A percentile compares a stretch with the other conserved stretches of the same genome.
Conservation (phyloP, 129 eudicot species). For the Helichrysum umbraculigerum region DNA sequence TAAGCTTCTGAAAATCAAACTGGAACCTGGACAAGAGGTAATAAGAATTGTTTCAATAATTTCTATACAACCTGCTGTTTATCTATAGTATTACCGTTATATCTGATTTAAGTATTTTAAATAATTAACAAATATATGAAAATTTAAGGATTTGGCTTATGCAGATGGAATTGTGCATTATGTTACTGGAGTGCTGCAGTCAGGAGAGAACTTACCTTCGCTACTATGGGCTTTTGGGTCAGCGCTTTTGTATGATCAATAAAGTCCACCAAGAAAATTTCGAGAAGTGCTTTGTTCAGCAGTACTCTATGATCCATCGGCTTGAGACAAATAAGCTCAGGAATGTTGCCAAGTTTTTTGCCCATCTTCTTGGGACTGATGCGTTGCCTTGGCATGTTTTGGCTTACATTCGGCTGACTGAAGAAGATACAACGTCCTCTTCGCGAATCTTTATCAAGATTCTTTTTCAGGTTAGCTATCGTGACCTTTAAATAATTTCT, state of each 20-base stretch:
- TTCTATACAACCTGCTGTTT: neutral
- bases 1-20: slow-evolving; percentile 75
- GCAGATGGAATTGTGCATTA: slow-evolving; percentile 92
- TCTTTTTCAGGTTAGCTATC: slow-evolving; percentile 78
- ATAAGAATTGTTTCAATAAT: neutral
- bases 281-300: slow-evolving; percentile 85
- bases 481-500: neutral
- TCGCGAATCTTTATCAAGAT: slow-evolving; percentile 93
- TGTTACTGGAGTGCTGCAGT: slow-evolving; percentile 94
- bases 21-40: slow-evolving; percentile 99
- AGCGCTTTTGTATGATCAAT: slow-evolving; percentile 91
- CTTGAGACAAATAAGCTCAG: slow-evolving; percentile 88
- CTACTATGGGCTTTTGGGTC: slow-evolving; percentile 94
- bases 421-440: slow-evolving; percentile 93
- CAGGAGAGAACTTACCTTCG: slow-evolving; percentile 95
- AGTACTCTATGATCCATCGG: slow-evolving; percentile 95
- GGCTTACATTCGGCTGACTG: slow-evolving; percentile 82
- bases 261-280: slow-evolving; percentile 86
- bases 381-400: slow-evolving; percentile 91
- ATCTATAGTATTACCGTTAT: neutral
- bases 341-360: slow-evolving; percentile 91
- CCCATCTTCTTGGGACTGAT: slow-evolving; percentile 91
- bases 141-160: slow-evolving; percentile 10
- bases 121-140: neutral
- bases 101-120: neutral